These are phyloP conservation scores for Coniella lustricola DNA, from an alignment of 2,329 filamentous ascomycete genomes.

Conservation along the genomic window DNA sequence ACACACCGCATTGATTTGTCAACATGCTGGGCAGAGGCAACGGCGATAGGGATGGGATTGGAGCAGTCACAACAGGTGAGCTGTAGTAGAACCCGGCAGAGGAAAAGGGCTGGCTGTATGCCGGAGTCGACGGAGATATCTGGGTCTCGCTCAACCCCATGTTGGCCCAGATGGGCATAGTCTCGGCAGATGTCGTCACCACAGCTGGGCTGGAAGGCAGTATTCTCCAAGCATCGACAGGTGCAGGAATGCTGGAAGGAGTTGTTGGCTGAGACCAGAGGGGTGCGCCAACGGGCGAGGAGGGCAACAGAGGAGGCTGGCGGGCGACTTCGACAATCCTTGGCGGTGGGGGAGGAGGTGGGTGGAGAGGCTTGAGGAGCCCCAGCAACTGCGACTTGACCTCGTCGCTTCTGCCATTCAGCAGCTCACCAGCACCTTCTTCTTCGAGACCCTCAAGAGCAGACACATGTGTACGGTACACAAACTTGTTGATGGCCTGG, in stretches of 20 bases:
- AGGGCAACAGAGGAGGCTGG: conserved; percentile 77
- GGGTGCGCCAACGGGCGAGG: conserved; percentile 63
- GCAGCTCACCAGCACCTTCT: conserved; percentile 87
- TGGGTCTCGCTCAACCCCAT: conserved; percentile 69
- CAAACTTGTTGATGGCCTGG: conserved; percentile 94
- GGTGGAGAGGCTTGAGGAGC: conserved; percentile 81
- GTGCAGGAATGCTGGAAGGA: conserved; percentile 57
- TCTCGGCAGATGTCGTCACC: conserved; percentile 61
- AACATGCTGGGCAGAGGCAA: conserved; percentile 84
- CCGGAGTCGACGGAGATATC: conserved; percentile 65
- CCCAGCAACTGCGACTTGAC: conserved; percentile 81
- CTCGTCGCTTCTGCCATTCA: conserved; percentile 85
- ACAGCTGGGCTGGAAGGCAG: conserved; percentile 82
- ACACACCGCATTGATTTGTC: conserved; percentile 75
- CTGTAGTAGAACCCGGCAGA: conserved; percentile 73
- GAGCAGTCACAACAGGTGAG: conserved; percentile 65
- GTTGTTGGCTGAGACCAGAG: conserved; percentile 75
- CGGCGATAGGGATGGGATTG: conserved; percentile 51
- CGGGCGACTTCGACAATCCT: conserved; percentile 84
- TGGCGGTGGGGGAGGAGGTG: conserved; percentile 77
- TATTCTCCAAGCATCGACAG: conserved; percentile 84
- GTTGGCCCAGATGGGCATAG: conserved; percentile 67
- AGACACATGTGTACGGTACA: conserved; percentile 81
- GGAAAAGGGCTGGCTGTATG: conserved; percentile 72
- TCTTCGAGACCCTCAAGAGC: conserved; percentile 95